Evolutionary conservation across 805 yeast genomes (phyloP), one percentile per base, ranked within the genome.

Genomic region (Candida quercuum): DNA sequence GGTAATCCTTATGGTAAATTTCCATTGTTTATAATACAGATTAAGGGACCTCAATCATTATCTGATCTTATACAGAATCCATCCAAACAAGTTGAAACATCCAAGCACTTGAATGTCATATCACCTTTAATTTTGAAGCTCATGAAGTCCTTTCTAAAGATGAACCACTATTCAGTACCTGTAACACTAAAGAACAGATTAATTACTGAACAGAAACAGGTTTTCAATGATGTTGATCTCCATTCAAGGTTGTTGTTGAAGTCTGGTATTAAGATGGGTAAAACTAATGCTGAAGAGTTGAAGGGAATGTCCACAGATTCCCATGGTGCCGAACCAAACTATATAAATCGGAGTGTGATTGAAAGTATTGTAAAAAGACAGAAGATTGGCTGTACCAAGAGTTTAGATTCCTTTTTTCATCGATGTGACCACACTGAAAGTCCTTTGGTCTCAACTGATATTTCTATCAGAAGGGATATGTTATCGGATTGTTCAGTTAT

Each of bases 61-160:
- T 59, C 65, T 13, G 76, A 71, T 38, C 38, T 67, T 18, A 28
- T 65, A 5, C 74, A 72, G 41, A 66, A 63, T 39, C 66, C 72
- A 1, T 43, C 60, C 4, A 71, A 69, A 39, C 31, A 26, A 0
- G 56, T 68, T 16, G 46, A 41, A 7, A 30, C 36, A 1, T 49
- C 66, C 1, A 49, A 58, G 16, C 46, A 52, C 17, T 35, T 58
- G 12, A 46, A 49, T 5, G 40, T 59, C 2, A 38, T 67, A 1
- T 40, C 49, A 9, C 56, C 65, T 1, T 48, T 71, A 46, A 38
- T 67, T 1, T 13, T 49, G 6, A 63, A 56, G 37, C 45, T 59
- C 1, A 41, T 67, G 11, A 48, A 47, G 14, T 46, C 52, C 1
- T 67, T 63, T 35, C 40, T 60, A 19, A 45, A 41, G 13, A 30